Percentiles rank a stretch among this genome's conserved stretches.
Evolutionary conservation across 192 early-diverging fungal genomes (phyloP).

Genomic region (Backusella circina): DNA sequence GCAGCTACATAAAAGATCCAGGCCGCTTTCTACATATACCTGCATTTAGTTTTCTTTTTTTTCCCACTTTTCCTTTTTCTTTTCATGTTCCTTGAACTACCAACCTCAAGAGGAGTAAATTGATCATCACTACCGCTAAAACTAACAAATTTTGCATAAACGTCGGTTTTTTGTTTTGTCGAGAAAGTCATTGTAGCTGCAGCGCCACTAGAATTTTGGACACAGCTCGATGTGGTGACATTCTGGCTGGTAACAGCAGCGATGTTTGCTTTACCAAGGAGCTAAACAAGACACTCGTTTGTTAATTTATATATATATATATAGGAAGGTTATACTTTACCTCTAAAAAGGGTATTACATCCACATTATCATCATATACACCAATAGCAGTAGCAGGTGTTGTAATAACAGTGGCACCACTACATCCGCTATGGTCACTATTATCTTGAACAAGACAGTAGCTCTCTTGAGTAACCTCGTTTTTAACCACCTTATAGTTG

Average conservation of each 20-base stretch:
- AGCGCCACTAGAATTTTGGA: not conserved
- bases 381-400: not conserved
- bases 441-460: not conserved
- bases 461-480: not conserved
- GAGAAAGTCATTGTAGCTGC: not conserved
- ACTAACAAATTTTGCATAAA: not conserved
- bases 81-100: not conserved
- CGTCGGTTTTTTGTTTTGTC: not conserved
- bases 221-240: not conserved
- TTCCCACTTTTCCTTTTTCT: not conserved
- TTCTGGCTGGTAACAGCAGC: not conserved
- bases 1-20: conserved; percentile 4
- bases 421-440: not conserved
- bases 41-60: not conserved
- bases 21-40: not conserved
- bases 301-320: not conserved
- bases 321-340: not conserved
- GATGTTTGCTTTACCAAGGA: not conserved
- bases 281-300: not conserved
- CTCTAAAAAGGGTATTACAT: not conserved
- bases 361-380: not conserved
- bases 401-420: not conserved
- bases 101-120: not conserved
- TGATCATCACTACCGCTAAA: not conserved
- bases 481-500: not conserved